These are phyloP conservation scores for Chalciporus pseudorubinellus DNA, from an alignment of 768 basidiomycete genomes.

Conservation along the genomic window DNA sequence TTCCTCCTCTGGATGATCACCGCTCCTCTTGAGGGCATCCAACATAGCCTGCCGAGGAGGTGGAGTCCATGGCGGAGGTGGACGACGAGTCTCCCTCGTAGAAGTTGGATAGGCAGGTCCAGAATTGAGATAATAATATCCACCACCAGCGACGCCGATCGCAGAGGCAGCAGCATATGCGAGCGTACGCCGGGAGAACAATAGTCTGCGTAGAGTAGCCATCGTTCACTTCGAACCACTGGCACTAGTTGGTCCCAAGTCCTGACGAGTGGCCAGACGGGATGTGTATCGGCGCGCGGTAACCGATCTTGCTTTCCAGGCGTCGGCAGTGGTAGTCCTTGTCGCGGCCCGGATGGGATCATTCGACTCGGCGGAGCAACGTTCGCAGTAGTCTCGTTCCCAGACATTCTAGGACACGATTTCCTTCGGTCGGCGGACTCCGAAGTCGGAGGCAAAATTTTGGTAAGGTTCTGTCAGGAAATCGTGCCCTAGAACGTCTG, in stretches of 20 bases:
- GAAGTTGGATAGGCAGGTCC: slow-evolving; percentile 66
- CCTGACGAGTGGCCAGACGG: background rate
- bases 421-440: no score
- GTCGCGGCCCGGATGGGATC: background rate
- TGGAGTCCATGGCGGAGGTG: slow-evolving; percentile 78
- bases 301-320: background rate
- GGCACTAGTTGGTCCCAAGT: background rate
- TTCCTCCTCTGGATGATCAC: slow-evolving; percentile 42
- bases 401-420: no score
- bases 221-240: background rate
- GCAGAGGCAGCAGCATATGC: slow-evolving; percentile 54
- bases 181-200: slow-evolving; percentile 58
- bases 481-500: no score
- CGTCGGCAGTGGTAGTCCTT: background rate
- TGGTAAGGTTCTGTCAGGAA: no score
- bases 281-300: background rate
- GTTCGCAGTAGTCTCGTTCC: no score
- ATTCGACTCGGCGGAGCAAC: no score
- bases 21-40: slow-evolving; percentile 39
- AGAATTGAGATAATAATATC: slow-evolving; percentile 73
- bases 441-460: no score
- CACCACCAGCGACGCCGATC: slow-evolving; percentile 50
- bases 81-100: slow-evolving; percentile 63
- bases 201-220: slow-evolving; percentile 12
- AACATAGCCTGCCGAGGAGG: slow-evolving; percentile 69